A percentile compares a stretch with the other conserved stretches of the same genome.
phyloP scores from a whole-genome alignment of 2,329 filamentous ascomycete species.

The Herpotrichia juniperi region DNA sequence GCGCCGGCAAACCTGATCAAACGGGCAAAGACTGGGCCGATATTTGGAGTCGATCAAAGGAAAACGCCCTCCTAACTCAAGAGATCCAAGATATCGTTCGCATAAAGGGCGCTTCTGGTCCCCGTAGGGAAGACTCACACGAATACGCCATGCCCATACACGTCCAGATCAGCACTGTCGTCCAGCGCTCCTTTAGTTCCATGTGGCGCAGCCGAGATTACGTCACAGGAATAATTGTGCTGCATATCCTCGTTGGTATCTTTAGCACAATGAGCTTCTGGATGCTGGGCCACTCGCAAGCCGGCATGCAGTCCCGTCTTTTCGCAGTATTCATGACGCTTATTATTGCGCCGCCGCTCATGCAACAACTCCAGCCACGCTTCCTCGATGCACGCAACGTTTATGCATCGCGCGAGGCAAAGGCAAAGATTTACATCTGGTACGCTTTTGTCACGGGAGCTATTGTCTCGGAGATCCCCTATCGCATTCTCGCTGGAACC shows the following conservation, averaged over 20 bases:
- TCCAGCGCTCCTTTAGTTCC: slow-evolving; percentile 24
- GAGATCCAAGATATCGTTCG: slow-evolving; percentile 48
- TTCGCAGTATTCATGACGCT: slow-evolving; percentile 59
- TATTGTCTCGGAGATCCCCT: slow-evolving; percentile 73
- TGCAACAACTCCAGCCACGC: slow-evolving; percentile 48
- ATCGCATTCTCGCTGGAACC: slow-evolving; percentile 64
- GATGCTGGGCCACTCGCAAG: slow-evolving; percentile 29
- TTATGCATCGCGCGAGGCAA: slow-evolving; percentile 64
- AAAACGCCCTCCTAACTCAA: slow-evolving; percentile 30
- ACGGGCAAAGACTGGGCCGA: slow-evolving; percentile 44
- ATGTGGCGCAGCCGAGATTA: slow-evolving; percentile 33
- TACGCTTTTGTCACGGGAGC: slow-evolving; percentile 72
- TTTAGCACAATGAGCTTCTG: slow-evolving; percentile 35
- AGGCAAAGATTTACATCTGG: slow-evolving; percentile 76
- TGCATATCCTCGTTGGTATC: slow-evolving; percentile 28
- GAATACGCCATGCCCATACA: slow-evolving; percentile 37
- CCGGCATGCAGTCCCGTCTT: slow-evolving; percentile 50
- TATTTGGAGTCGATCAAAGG: slow-evolving; percentile 44
- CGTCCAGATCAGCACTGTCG: slow-evolving; percentile 29
- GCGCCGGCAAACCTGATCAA: slow-evolving; percentile 51
- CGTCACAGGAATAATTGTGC: slow-evolving; percentile 29
- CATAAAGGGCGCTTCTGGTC: slow-evolving; percentile 42
- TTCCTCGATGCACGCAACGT: slow-evolving; percentile 53
- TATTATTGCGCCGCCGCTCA: slow-evolving; percentile 47
- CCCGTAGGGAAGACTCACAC: slow-evolving; percentile 45